Conservation (phyloP, 2,329 filamentous ascomycete species). For the Aspergillus uvarum region DNA sequence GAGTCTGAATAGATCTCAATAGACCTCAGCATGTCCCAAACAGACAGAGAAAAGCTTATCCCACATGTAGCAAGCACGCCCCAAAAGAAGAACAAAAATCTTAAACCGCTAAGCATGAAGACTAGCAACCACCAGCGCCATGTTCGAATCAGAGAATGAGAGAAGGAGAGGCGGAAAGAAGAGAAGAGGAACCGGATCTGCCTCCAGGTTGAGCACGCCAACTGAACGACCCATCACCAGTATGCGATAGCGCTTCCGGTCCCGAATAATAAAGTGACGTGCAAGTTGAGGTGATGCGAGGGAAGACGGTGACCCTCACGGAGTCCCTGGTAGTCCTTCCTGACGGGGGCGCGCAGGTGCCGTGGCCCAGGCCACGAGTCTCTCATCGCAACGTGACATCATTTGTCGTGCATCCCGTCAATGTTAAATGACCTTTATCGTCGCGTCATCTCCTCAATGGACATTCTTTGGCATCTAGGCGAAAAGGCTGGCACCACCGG, state of each 20-base stretch:
- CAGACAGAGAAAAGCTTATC: constrained; percentile 24
- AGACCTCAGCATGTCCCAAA: constrained; percentile 14
- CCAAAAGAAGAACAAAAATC: constrained; percentile 9
- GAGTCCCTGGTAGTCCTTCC: not conserved
- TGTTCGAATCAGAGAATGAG: constrained; percentile 18
- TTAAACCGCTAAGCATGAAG: constrained; percentile 24
- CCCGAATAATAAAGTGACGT: constrained; percentile 3
- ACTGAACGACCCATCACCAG: constrained; percentile 7
- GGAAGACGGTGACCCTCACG: constrained; percentile 8
- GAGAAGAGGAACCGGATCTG: constrained; percentile 12
- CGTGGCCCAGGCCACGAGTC: not conserved
- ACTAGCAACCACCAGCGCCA: constrained; percentile 37
- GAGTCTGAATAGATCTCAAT: constrained; percentile 12
- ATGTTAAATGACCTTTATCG: constrained; percentile 12
- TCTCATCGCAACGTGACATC: not conserved
- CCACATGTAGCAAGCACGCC: constrained; percentile 16
- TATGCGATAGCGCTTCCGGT: constrained; percentile 3
- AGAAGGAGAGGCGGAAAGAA: constrained; percentile 9
- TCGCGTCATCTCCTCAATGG: constrained; percentile 18
- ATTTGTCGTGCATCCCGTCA: constrained; percentile 10
- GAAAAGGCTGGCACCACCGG: constrained; percentile 74
- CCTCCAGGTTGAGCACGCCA: constrained; percentile 8
- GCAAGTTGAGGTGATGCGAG: constrained; percentile 7
- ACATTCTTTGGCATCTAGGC: constrained; percentile 39
- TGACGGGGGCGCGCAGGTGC: constrained; percentile 7